These are phyloP conservation scores for Fusarium sp. DNA, from an alignment of 2,329 filamentous ascomycete species.

Conservation along the genomic window DNA sequence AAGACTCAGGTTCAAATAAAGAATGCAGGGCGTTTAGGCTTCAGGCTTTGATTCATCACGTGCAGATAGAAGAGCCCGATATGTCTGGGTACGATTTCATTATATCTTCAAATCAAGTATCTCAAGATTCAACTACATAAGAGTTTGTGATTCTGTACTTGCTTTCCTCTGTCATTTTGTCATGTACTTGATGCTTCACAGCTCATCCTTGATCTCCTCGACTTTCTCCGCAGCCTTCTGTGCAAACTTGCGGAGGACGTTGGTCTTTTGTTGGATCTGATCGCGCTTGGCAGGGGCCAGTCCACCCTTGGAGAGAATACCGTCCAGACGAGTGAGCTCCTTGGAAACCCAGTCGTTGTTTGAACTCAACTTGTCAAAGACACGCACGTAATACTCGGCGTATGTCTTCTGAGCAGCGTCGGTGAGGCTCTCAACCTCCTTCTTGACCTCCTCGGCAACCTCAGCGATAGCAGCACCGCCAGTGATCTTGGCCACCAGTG, in stretches of 20 bases:
- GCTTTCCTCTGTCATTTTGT: constrained; percentile 22
- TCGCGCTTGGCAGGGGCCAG: constrained; percentile 88
- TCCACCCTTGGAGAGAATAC: constrained; percentile 87
- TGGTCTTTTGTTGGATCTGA: constrained; percentile 86
- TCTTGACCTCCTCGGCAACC: constrained; percentile 78
- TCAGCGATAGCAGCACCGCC: constrained; percentile 72
- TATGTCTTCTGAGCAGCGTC: constrained; percentile 77
- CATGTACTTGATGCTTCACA: constrained; percentile 49
- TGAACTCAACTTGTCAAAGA: constrained; percentile 84
- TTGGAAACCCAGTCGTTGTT: constrained; percentile 85
- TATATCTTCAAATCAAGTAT: constrained; percentile 36
- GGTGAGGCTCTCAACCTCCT: constrained; percentile 75
- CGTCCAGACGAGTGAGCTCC: constrained; percentile 84
- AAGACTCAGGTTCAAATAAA: background rate
- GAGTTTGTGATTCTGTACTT: constrained; percentile 27
- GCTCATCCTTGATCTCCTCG: constrained; percentile 69
- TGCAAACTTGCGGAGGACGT: constrained; percentile 86
- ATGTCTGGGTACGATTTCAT: constrained; percentile 30
- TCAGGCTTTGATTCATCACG: constrained; percentile 24
- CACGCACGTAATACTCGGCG: constrained; percentile 93
- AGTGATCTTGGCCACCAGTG: constrained; percentile 79
- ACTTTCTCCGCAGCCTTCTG: constrained; percentile 68
- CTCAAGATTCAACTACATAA: constrained; percentile 41
- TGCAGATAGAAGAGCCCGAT: constrained; percentile 16
- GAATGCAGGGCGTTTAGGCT: constrained; percentile 31